phyloP scores from a whole-genome alignment of 75 land plant species.

The Picea sitchensis region DNA sequence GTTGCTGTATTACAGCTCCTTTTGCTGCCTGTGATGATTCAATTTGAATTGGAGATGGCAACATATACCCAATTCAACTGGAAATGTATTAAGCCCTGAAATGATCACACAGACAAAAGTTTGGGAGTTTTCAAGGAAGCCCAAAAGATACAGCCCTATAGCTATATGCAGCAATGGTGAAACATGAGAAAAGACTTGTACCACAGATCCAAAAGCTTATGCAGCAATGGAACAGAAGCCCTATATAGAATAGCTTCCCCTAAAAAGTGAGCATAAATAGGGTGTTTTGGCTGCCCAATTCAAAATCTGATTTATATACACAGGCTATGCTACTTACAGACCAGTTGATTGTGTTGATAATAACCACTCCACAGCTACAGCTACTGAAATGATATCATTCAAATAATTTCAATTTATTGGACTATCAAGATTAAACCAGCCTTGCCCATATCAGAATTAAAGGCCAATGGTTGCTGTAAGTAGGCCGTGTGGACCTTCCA shows the following conservation, averaged over 20 bases:
- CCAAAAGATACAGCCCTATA: neutral
- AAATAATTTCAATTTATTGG: neutral
- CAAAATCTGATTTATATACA: too few relatives aligned
- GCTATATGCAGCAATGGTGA: too few relatives aligned
- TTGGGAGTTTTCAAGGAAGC: neutral
- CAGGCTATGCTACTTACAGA: too few relatives aligned
- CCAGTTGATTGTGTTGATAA: neutral
- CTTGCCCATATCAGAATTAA: too few relatives aligned
- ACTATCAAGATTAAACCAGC: neutral
- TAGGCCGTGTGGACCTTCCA: too few relatives aligned
- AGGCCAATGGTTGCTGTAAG: too few relatives aligned
- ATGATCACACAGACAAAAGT: neutral
- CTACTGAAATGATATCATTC: neutral
- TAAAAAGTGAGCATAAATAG: too few relatives aligned
- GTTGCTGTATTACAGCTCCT: neutral
- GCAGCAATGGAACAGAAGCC: neutral
- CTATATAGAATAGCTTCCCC: neutral
- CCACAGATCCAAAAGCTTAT: neutral
- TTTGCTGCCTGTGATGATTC: neutral
- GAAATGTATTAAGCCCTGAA: neutral
- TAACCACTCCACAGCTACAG: neutral
- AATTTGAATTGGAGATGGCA: neutral
- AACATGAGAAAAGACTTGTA: neutral
- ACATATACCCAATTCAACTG: constrained; percentile 3
- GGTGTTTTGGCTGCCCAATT: too few relatives aligned